Evolutionary conservation across 495 filamentous ascomycete species (phyloP).

Genomic region (Talaromyces stipitatus): DNA sequence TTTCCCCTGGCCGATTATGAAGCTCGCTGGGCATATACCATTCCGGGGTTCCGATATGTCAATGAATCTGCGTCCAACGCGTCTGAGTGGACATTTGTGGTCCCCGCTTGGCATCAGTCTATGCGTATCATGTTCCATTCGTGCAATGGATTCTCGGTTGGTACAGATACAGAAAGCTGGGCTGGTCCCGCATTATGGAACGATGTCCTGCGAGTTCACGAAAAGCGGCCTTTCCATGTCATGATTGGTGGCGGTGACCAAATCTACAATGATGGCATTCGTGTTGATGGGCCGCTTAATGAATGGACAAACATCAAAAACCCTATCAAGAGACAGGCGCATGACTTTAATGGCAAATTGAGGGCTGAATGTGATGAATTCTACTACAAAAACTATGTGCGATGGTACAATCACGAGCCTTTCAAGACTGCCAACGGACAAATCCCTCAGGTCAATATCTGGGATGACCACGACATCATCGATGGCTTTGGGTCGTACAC

Average conservation of each 20-base stretch:
- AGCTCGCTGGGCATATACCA: constrained; percentile 42
- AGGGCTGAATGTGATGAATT: constrained; percentile 76
- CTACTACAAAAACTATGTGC: constrained; percentile 83
- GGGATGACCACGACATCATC: constrained; percentile 91
- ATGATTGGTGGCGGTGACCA: constrained; percentile 96
- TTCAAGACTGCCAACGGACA: constrained; percentile 78
- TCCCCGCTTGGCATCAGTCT: constrained; percentile 70
- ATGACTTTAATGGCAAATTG: constrained; percentile 65
- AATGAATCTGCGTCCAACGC: constrained; percentile 31
- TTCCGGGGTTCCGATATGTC: constrained; percentile 32
- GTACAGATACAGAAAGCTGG: constrained; percentile 80
- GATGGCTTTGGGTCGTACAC: constrained; percentile 92
- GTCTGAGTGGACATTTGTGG: constrained; percentile 51
- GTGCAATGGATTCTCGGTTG: constrained; percentile 93
- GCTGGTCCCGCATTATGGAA: constrained; percentile 83
- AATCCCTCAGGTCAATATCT: constrained; percentile 90
- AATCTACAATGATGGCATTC: constrained; percentile 88
- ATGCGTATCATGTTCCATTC: constrained; percentile 97
- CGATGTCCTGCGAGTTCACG: constrained; percentile 68
- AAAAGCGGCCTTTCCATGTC: constrained; percentile 74
- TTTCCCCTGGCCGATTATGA: constrained; percentile 41
- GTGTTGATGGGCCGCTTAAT: constrained; percentile 71
- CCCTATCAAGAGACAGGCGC: constrained; percentile 72
- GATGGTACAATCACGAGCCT: constrained; percentile 78
- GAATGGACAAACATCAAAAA: constrained; percentile 76